Percentiles rank a stretch among this genome's conserved stretches.
Evolutionary conservation across 805 yeast genomes (phyloP).

Genomic region (Teunomyces lycoperdinae): DNA sequence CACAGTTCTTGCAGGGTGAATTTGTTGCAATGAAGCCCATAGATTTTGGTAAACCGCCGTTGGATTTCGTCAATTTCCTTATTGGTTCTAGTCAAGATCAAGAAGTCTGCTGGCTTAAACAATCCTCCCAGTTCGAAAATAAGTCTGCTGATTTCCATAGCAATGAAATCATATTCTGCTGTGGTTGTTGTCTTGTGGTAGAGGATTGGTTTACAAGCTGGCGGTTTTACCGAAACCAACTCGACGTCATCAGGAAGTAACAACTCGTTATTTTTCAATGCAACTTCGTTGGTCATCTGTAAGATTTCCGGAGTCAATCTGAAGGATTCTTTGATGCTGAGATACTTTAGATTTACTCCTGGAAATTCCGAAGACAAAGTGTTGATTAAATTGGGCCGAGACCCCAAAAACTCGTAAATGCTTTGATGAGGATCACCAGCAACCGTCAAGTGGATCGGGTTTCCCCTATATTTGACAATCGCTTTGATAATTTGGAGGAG

Average conservation of each 20-base stretch:
- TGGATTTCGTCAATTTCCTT: constrained; percentile 40
- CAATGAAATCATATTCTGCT: constrained; percentile 45
- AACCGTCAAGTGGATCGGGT: constrained; percentile 49
- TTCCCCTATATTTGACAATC: constrained; percentile 26
- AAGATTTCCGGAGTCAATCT: constrained; percentile 60
- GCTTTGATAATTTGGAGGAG: constrained; percentile 43
- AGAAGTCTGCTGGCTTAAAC: constrained; percentile 47
- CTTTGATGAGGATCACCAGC: constrained; percentile 75
- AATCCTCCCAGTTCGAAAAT: constrained; percentile 39
- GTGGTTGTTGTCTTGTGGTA: constrained; percentile 12
- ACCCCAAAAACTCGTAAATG: constrained; percentile 65
- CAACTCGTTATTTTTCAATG: constrained; percentile 10
- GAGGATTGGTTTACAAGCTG: constrained; percentile 23
- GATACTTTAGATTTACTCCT: constrained; percentile 18
- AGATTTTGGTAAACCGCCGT: constrained; percentile 28
- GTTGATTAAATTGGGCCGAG: constrained; percentile 37
- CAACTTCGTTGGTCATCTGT: constrained; percentile 34
- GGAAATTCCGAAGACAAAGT: constrained; percentile 21
- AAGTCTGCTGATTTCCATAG: constrained; percentile 43
- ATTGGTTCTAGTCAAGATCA: constrained; percentile 53
- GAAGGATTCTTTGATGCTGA: constrained; percentile 51
- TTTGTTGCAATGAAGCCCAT: constrained; percentile 43
- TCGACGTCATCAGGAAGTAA: constrained; percentile 1
- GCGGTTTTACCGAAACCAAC: constrained; percentile 13
- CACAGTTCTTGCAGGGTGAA: constrained; percentile 50